Evolutionary conservation across 2,329 filamentous ascomycete genomes (phyloP), one percentile per base, ranked within the genome.

Genomic region (Achaetomium macrosporum): DNA sequence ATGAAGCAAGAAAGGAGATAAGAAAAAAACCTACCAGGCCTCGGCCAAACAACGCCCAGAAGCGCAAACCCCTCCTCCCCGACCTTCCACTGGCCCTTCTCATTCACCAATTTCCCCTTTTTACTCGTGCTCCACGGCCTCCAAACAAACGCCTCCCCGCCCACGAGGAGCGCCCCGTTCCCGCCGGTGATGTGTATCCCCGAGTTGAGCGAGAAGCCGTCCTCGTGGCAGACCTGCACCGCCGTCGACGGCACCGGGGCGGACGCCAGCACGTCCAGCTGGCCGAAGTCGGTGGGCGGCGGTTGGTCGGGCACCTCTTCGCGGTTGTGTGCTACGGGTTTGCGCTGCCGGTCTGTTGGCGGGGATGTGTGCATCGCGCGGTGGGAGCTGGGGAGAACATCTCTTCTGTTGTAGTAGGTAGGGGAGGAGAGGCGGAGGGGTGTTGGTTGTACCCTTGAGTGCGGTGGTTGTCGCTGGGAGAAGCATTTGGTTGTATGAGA

Each of bases 61-160:
- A 95, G 61, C 2, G 86, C 88, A 78, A 92, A 91, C 13, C 80
- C 82, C 57, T 82, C 79, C 51, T 80, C 74, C 5, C 77, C 76
- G 29, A 93, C 77, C 61, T 95, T 88, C 76, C 88, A 91, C 68
- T 95, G 88, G 0, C 90, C 88, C 69, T 87, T 90, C 43, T 68
- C 71, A 69, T 96, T 95, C 51, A 86, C 66, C 63, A 95, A 71
- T 62, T 65, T 71, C 69, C 47, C 50, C 60, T 56, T 17, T 12
- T 9, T 47, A 64, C 47, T 42, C 42, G 12, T 70, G 90, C 19
- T 13, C 54, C 92, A 96, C 5, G 93, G 93, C 65, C 81, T 75
- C 93, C 93, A 99, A 47, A 76, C 72, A 68, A 96, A 97, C 1
- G 86, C 90, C 69, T 97, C 90, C 6, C 92, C 92, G 39, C 83